Conservation (phyloP, 495 filamentous ascomycete genomes). For the Oidiodendron maius region DNA sequence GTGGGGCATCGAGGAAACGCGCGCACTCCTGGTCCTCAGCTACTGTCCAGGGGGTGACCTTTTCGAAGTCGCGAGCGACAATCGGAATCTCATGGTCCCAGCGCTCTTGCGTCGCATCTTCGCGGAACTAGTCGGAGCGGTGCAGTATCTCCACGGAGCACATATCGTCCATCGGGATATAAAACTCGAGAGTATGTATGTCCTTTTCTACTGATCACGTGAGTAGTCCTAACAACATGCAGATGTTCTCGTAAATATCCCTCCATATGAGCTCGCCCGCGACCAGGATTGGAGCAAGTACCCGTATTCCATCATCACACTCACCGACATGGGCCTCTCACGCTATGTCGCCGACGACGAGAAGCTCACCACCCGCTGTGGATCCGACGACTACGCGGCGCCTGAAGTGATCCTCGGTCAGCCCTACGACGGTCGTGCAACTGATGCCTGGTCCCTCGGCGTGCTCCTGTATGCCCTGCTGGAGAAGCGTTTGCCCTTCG, state of each 20-base stretch:
- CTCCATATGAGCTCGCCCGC: conserved; percentile 42
- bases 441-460: conserved; percentile 92
- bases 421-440: conserved; percentile 86
- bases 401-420: conserved; percentile 95
- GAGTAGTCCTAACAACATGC: neutral
- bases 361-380: conserved; percentile 85
- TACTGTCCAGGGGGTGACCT: conserved; percentile 94
- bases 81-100: conserved; percentile 57
- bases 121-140: conserved; percentile 78
- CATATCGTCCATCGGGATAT: conserved; percentile 95
- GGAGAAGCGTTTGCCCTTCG: conserved; percentile 87
- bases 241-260: conserved; percentile 90
- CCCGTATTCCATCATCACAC: conserved; percentile 73
- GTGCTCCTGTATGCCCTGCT: conserved; percentile 91
- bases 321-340: conserved; percentile 91
- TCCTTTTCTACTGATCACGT: conserved; percentile 10
- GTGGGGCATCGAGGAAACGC: conserved; percentile 72
- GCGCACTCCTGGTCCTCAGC: conserved; percentile 77
- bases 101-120: conserved; percentile 78
- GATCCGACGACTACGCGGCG: conserved; percentile 94
- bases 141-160: conserved; percentile 75
- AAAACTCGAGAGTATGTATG: conserved; percentile 85
- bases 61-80: conserved; percentile 79
- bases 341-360: conserved; percentile 70
- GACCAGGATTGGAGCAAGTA: conserved; percentile 60